These are phyloP conservation scores for Chytridium lagenaria DNA, from an alignment of 371 early-diverging fungal genomes.

Conservation along the genomic window DNA sequence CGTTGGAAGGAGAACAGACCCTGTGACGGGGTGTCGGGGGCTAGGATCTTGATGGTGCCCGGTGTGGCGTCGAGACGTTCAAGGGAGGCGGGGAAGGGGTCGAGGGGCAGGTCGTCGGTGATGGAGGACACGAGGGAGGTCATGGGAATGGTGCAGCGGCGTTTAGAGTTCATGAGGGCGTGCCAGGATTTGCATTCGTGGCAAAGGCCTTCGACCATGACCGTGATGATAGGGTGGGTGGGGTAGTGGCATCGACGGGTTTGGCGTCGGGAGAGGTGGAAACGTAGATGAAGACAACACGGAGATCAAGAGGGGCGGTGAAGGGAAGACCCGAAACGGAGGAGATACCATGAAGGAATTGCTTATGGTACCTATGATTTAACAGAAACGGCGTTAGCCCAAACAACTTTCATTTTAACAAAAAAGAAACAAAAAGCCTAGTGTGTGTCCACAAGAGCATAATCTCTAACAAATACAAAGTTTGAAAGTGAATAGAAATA, in stretches of 20 bases:
- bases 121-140: neutral
- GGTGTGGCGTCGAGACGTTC: neutral
- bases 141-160: constrained; percentile 40
- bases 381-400: neutral
- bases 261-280: neutral
- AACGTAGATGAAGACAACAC: constrained; percentile 53
- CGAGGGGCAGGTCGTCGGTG: neutral
- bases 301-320: constrained; percentile 73
- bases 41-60: constrained; percentile 15
- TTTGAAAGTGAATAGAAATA: no score
- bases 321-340: constrained; percentile 85
- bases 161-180: constrained; percentile 77
- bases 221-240: constrained; percentile 54
- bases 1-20: neutral
- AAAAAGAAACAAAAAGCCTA: constrained; percentile 7
- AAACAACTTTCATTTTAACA: neutral
- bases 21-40: neutral
- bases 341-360: constrained; percentile 92
- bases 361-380: constrained; percentile 84
- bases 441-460: no score
- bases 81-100: constrained; percentile 13
- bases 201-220: constrained; percentile 83
- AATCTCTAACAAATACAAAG: no score
- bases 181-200: constrained; percentile 89
- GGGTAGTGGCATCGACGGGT: constrained; percentile 14